Base-by-base conservation (phyloP, 345 rosid species). In the Corchorus capsularis region DNA sequence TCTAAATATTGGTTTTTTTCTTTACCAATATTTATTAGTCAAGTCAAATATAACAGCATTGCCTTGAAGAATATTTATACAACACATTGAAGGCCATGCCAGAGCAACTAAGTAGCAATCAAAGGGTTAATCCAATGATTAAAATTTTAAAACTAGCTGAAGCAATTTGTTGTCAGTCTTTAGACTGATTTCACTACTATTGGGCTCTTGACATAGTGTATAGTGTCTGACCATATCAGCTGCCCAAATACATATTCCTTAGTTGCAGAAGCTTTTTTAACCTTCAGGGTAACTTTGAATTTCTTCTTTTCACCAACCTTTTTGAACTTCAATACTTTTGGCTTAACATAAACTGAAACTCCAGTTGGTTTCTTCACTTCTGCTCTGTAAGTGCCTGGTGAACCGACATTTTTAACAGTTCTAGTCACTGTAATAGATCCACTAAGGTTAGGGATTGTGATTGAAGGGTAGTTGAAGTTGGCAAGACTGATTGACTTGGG, bases 391-490 rank as follows among this genome's bases (percentile, higher is more conserved):
- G 72, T 88, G 2, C 87, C 84, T 0, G 98, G 91, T 63, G 84
- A n/a, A 11, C 98, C 98, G 17, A 91, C 94, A 66, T 89, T 93
- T 82, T 84, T 96, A 37, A 92, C 73, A 0, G 80, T 92, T 46
- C 98, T 80, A 13, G 83, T 83, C 72, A 89, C 74, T 0, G 77
- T 84, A 34, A 87, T 76, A 32, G 83, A 73, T 17, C 77, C 77
- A 0, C 70, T 69, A 27, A 92, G 69, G 52, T 78, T 54, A 19
- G 90, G 83, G 64, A 93, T 73, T 4, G 93, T 81, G 68, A 96
- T 89, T 7, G 99, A 89, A 74, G 98, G 99, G 82, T 96, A 89
- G 86, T 96, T 96, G 84, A 96, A 91, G 82, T 86, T 71, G 52
- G 75, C 61, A 66, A 86, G 85, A 52, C 72, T 82, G 1, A 54